Base-by-base conservation (phyloP, 495 filamentous ascomycete species). In the Neurospora sp. region DNA sequence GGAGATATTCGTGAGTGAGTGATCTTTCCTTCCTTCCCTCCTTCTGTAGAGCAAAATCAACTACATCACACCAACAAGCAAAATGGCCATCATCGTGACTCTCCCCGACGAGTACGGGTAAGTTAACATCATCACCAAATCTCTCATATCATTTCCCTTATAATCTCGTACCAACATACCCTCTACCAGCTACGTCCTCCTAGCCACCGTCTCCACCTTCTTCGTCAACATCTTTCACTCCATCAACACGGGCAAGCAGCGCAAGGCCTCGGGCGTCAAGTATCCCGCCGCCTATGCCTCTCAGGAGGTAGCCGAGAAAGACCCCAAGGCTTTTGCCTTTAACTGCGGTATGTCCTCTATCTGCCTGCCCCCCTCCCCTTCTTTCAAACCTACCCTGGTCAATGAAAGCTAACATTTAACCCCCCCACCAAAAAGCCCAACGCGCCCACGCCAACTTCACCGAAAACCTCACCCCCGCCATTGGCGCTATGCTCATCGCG, bases 381-480 rank as follows among this genome's bases (percentile, higher is more conserved):
- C 39, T 15, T 40, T 17, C 4, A 0, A 40, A 40, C 40, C 17
- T 19, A 17, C 39, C 15, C 15, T 17, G 15, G 39, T 40, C 15
- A 40, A 40, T 17, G 15, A 6, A 42, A 19, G 40, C 78, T 88
- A 86, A 71, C 43, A 72, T 28, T 7, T 8, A 40, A 40, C 4
- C n/a, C 31, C 31, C 38, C 38, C 9, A 39, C 9, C 38, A 39
- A 21, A 62, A 70, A 82, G 89, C 90, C 48, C 92, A 94, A 80
- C 88, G 92, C 71, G 89, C 91, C 6, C 92, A 94, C 83, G 78
- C 82, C 74, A 92, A 93, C 82, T 93, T 87, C 81, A 84, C 88
- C 69, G 92, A 94, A 81, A 91, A 91, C 78, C 79, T 88, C 21
- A 77, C 88, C 5, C 84, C 89, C 37, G 85, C 90, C 82, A 79